phyloP scores from a whole-genome alignment of 2,329 filamentous ascomycete species.

The Nothomitra cinnamomea region DNA sequence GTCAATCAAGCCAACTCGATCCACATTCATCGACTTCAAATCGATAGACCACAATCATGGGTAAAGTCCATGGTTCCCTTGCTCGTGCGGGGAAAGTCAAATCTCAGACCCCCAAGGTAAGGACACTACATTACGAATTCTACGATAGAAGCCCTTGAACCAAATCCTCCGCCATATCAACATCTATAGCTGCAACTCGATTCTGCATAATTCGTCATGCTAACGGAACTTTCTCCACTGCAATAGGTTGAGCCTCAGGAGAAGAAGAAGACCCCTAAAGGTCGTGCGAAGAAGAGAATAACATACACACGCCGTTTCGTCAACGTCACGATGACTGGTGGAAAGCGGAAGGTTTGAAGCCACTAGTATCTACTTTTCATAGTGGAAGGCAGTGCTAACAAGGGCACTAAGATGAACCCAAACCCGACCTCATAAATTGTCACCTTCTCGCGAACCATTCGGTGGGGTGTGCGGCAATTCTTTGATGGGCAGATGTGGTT shows the following conservation, averaged over 20 bases:
- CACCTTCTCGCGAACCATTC: slow-evolving; percentile 6
- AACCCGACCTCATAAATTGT: slow-evolving; percentile 51
- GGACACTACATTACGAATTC: slow-evolving; percentile 13
- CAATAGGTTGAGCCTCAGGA: slow-evolving; percentile 68
- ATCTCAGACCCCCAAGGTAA: slow-evolving; percentile 84
- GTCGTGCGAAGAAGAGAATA: slow-evolving; percentile 92
- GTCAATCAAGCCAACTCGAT: background rate
- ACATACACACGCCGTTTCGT: slow-evolving; percentile 96
- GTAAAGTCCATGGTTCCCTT: slow-evolving; percentile 88
- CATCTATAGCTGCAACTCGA: background rate
- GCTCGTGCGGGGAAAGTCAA: slow-evolving; percentile 97
- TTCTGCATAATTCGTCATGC: background rate
- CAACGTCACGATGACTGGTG: slow-evolving; percentile 91
- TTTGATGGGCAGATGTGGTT: background rate
- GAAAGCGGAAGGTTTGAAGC: slow-evolving; percentile 80
- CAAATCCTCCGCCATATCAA: background rate
- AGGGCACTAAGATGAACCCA: slow-evolving; percentile 65
- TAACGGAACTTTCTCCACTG: background rate
- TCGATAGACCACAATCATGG: slow-evolving; percentile 44
- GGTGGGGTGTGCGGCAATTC: background rate
- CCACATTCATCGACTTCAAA: background rate
- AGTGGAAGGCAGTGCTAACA: slow-evolving; percentile 12
- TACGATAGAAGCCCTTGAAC: slow-evolving; percentile 12
- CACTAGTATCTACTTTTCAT: background rate
- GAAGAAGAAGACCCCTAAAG: slow-evolving; percentile 95